These are phyloP conservation scores for Trametes cinnabarina DNA, from an alignment of 768 basidiomycete genomes.

Conservation along the genomic window DNA sequence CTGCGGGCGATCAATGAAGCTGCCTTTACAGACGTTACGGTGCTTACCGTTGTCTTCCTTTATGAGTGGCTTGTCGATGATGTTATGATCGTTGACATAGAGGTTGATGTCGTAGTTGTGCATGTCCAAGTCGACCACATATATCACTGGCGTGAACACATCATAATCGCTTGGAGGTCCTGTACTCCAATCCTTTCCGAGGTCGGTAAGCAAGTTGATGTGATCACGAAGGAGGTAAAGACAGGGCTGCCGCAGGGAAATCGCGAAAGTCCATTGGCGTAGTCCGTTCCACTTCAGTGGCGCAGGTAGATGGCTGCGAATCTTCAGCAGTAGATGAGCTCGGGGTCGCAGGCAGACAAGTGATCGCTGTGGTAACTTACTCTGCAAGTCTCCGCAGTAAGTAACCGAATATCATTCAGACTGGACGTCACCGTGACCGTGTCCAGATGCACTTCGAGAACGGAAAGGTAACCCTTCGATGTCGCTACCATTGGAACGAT, in stretches of 20 bases:
- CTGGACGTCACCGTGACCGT: slow-evolving; percentile 76
- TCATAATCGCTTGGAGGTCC: slow-evolving; percentile 79
- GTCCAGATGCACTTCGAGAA: slow-evolving; percentile 80
- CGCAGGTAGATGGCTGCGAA: slow-evolving; percentile 72
- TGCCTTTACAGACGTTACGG: neutral
- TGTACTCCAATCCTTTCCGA: slow-evolving; percentile 88
- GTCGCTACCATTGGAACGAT: slow-evolving; percentile 78
- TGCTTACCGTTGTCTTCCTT: slow-evolving; percentile 79
- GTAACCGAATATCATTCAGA: slow-evolving; percentile 81
- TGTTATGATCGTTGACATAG: slow-evolving; percentile 94
- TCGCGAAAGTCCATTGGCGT: slow-evolving; percentile 76
- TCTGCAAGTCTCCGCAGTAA: slow-evolving; percentile 75
- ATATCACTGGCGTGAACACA: slow-evolving; percentile 82
- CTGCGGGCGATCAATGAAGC: slow-evolving; percentile 37
- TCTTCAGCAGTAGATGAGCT: slow-evolving; percentile 34
- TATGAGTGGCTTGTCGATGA: slow-evolving; percentile 84
- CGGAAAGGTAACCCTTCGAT: slow-evolving; percentile 71
- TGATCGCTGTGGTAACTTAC: slow-evolving; percentile 40
- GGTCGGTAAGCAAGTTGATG: slow-evolving; percentile 89
- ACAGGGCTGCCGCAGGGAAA: slow-evolving; percentile 67
- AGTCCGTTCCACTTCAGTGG: slow-evolving; percentile 81
- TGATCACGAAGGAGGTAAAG: slow-evolving; percentile 88
- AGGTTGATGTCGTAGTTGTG: slow-evolving; percentile 75
- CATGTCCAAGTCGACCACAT: slow-evolving; percentile 66
- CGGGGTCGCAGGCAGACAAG: neutral